A percentile compares a stretch with the other conserved stretches of the same genome.
These are phyloP conservation scores for Cadophora sp. DNA, from an alignment of 2,329 filamentous ascomycete genomes.

Conservation along the genomic window DNA sequence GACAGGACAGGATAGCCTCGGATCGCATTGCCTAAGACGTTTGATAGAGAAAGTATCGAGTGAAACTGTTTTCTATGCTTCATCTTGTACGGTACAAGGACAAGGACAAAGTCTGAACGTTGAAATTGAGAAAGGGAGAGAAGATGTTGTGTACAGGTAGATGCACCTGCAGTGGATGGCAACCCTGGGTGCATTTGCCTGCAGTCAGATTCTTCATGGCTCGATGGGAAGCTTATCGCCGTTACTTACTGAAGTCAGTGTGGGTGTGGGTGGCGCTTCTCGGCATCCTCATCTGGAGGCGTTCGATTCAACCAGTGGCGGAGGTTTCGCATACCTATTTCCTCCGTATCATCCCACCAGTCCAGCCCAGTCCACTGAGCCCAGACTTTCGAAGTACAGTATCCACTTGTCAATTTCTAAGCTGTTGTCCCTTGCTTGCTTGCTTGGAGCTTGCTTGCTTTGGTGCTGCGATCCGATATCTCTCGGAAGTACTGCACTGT, in stretches of 20 bases:
- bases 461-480: neutral
- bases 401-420: neutral
- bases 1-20: neutral
- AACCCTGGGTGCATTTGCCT: slow-evolving; percentile 6
- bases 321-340: slow-evolving; percentile 5
- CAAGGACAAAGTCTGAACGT: neutral
- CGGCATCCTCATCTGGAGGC: slow-evolving; percentile 12
- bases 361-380: too few species aligned
- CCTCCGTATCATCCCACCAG: neutral
- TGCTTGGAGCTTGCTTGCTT: neutral
- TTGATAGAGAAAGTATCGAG: neutral
- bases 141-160: neutral
- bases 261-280: neutral
- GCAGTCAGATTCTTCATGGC: neutral
- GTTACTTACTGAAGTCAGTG: slow-evolving; percentile 8
- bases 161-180: neutral
- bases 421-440: neutral
- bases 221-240: neutral
- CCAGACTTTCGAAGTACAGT: neutral
- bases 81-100: neutral
- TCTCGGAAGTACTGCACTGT: neutral
- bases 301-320: slow-evolving; percentile 3
- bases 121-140: neutral
- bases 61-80: neutral
- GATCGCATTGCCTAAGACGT: neutral